Conservation (phyloP, 345 rosid genomes). For the Microcos paniculata region DNA sequence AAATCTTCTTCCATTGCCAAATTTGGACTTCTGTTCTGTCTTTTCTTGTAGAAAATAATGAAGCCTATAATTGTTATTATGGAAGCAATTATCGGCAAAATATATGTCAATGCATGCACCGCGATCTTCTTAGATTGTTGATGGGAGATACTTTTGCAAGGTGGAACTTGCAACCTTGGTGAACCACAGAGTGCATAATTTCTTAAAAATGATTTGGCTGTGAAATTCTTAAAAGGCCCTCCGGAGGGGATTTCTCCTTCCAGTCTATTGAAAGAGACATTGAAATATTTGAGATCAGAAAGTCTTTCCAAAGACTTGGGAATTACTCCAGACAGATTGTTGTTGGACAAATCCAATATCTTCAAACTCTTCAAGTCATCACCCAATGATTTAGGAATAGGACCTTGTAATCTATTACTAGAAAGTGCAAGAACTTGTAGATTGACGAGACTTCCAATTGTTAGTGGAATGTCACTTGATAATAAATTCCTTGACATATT, state of each 20-base stretch:
- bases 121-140: background rate
- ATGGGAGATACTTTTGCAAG: background rate
- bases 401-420: slow-evolving; percentile 9
- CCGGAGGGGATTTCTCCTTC: too few species aligned
- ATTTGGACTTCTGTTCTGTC: background rate
- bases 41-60: background rate
- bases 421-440: background rate
- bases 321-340: slow-evolving; percentile 17
- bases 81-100: too few species aligned
- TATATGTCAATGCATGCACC: too few species aligned
- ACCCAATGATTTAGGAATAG: slow-evolving; percentile 15
- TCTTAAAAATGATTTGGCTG: slow-evolving; percentile 5
- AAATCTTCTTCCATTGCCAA: background rate
- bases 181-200: slow-evolving; percentile 27
- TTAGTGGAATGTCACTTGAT: too few species aligned
- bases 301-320: slow-evolving; percentile 19
- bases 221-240: too few species aligned
- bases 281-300: too few species aligned
- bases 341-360: too few species aligned
- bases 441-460: background rate
- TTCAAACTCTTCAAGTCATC: background rate
- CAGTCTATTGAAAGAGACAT: too few species aligned
- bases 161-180: background rate
- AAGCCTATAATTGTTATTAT: too few species aligned
- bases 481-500: too few species aligned